Evolutionary conservation across 192 early-diverging fungal genomes (phyloP), one percentile per base, ranked within the genome.

Genomic region (Dissophora ornata): DNA sequence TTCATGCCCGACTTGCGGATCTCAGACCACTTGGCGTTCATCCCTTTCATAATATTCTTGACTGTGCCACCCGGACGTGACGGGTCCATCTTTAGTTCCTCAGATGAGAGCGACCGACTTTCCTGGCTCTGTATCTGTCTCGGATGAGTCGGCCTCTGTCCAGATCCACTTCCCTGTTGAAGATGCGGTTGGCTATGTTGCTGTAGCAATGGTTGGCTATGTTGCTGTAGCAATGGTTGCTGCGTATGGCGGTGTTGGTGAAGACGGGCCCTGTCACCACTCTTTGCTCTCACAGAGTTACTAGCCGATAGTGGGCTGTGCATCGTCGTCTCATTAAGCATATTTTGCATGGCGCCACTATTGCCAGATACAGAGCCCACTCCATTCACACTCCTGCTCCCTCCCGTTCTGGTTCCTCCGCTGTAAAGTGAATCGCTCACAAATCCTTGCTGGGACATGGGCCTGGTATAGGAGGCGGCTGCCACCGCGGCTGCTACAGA

Each of bases 11-110:
- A 32, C n/a, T 69, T 69, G 21, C 49, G 49, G 26, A 69, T 68
- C 40, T 69, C 67, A 9, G 67, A 60, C 67, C 57, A 69, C 26
- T 69, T 68, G 45, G 66, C 66, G 48, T 68, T 69, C 29, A 69
- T 52, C 3, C 67, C 67, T 30, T 69, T 69, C 67, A 69, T 69
- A 18, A 69, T 60, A n/a, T 9, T 29, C 57, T 60, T 69, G 22
- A 69, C 67, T 7, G 24, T 44, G 5, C 64, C 56, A 52, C 67
- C 57, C 22, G 45, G 28, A 40, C 51, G 57, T n/a, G 40, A 38
- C n/a, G 44, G n/a, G 9, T n/a, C 54, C 34, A 42, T 21, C n/a
- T 29, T 42, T 21, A 69, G 24, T 24, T 69, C 67, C 50, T 69
- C 67, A 6, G 67, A 51, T 6, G 57, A 60, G 6, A 45, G 29